Conservation (phyloP, 345 rosid species). For the Erodium maritimum region DNA sequence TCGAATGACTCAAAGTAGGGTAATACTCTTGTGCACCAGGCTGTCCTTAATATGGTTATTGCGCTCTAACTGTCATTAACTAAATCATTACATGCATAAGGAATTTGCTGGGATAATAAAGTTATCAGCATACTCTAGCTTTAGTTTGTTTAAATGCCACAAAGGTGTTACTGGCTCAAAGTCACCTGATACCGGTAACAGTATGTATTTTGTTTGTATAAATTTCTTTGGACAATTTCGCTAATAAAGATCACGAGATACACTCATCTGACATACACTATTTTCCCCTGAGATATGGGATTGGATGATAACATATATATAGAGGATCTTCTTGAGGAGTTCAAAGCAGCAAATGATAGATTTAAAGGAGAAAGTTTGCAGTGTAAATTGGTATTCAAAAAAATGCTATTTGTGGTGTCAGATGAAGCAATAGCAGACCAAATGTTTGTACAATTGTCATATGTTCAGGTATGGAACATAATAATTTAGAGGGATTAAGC, state of each 20-base stretch:
- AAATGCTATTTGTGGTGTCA: slow-evolving; percentile 86
- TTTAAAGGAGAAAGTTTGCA: slow-evolving; percentile 95
- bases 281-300: slow-evolving; percentile 63
- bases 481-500: slow-evolving; percentile 1
- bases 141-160: slow-evolving; percentile 88
- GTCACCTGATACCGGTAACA: slow-evolving; percentile 79
- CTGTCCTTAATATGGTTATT: background rate
- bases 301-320: slow-evolving; percentile 94
- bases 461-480: slow-evolving; percentile 68
- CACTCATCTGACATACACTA: slow-evolving; percentile 13
- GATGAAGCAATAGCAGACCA: slow-evolving; percentile 93
- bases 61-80: slow-evolving; percentile 10
- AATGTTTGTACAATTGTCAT: slow-evolving; percentile 90
- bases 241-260: slow-evolving; percentile 3
- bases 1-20: background rate
- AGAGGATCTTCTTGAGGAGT: slow-evolving; percentile 83
- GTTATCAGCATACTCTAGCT: slow-evolving; percentile 79
- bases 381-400: slow-evolving; percentile 78
- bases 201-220: slow-evolving; percentile 23
- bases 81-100: slow-evolving; percentile 26
- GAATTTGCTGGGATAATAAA: slow-evolving; percentile 93
- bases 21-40: too few relatives aligned
- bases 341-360: slow-evolving; percentile 85
- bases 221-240: slow-evolving; percentile 6
- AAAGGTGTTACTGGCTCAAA: slow-evolving; percentile 89